Evolutionary conservation across 2,329 filamentous ascomycete genomes (phyloP), one percentile per base, ranked within the genome.

Genomic region (Karstenula rhodostoma): DNA sequence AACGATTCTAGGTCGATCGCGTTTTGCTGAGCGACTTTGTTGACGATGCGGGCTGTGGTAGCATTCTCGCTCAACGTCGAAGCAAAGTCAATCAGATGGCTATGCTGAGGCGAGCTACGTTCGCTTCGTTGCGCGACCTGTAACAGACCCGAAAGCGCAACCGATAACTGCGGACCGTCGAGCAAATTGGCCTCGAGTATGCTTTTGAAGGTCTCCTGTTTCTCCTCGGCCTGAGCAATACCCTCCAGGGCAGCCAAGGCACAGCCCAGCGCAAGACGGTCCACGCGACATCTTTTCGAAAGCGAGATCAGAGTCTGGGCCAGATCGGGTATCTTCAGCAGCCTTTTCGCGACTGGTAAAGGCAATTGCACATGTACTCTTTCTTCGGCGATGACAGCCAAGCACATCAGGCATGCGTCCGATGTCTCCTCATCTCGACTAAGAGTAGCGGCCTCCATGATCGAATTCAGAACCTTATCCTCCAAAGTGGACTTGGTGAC

Each of bases 371-470:
- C 86, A 4, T 88, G 85, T 3, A 88, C 88, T 73, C 92, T 89
- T 76, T 93, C 90, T 73, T 96, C 91, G 1, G 92, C 90, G 44
- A 98, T 82, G 22, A 96, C 88, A 4, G 91, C 89, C 56, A 98
- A 80, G 72, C 92, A 96, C 13, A 92, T 88, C 1, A 97, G 83
- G 12, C 89, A 93, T 17, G 91, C 87, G 19, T 87, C 84, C 1
- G 90, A 78, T 0, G 91, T 96, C 61, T 93, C 89, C 46, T 83
- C 79, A 1, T 88, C 90, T 89, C 93, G 96, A 9, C 91, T 92
- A 29, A 85, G 81, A 9, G 91, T 89, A 35, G 97, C 87, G 64
- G 94, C 92, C 70, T 96, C 92, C 93, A 98, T 96, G 71, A 99
- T 85, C 1, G 90, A 89, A 56, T 91, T 89, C n/a, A 98, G 83